Conservation (phyloP, 441 rosid species). For the Populus hybrid region DNA sequence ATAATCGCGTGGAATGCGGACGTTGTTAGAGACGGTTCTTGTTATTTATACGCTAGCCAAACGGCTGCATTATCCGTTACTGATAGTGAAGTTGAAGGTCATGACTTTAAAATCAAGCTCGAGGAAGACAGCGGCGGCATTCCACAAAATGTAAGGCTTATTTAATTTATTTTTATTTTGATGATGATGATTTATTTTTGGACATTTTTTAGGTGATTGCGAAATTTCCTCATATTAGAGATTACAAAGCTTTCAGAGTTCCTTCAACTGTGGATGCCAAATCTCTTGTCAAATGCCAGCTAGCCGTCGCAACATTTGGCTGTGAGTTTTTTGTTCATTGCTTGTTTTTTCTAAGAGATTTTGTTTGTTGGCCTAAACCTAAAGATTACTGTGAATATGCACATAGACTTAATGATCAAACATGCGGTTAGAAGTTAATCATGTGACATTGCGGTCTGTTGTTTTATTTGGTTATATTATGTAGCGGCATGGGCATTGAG, state of each 20-base stretch:
- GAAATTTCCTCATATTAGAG: constrained; percentile 82
- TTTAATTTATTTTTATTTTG: background rate
- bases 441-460: background rate
- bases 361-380: background rate
- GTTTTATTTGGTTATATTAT: background rate
- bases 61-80: constrained; percentile 52
- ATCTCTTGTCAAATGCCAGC: constrained; percentile 73
- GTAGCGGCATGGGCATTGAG: background rate
- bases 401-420: background rate
- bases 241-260: constrained; percentile 60
- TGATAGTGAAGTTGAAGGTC: constrained; percentile 61
- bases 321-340: constrained; percentile 35
- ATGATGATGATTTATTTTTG: constrained; percentile 8
- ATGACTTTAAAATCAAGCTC: constrained; percentile 56
- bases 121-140: constrained; percentile 50
- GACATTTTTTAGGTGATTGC: constrained; percentile 48
- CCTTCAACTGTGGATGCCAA: constrained; percentile 48
- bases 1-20: constrained; percentile 84
- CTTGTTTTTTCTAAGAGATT: background rate
- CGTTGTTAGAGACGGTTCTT: constrained; percentile 47
- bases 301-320: constrained; percentile 60
- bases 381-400: background rate
- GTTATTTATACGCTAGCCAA: constrained; percentile 69
- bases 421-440: background rate
- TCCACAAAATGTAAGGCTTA: constrained; percentile 40